These are phyloP conservation scores for Martiniozyma asiatica DNA, from an alignment of 1,139 yeast species.

Conservation along the genomic window DNA sequence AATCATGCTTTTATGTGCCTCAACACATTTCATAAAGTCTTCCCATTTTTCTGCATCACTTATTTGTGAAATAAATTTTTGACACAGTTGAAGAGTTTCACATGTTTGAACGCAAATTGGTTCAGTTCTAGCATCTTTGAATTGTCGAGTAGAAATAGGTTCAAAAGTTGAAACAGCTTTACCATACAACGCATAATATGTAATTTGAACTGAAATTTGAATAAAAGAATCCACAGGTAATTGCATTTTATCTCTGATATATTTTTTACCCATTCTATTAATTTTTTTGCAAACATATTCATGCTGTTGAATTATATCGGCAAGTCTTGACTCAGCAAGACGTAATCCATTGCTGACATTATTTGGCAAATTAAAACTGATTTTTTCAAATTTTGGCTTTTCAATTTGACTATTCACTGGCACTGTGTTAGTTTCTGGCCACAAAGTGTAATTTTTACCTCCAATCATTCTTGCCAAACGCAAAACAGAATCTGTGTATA, in stretches of 20 bases:
- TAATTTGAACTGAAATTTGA: constrained; percentile 57
- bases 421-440: constrained; percentile 30
- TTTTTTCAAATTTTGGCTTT: constrained; percentile 32
- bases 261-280: constrained; percentile 29
- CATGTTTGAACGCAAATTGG: constrained; percentile 54
- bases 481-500: constrained; percentile 61
- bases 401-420: constrained; percentile 24
- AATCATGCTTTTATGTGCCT: constrained; percentile 36
- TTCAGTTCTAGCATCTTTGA: constrained; percentile 58
- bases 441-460: constrained; percentile 57
- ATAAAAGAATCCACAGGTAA: constrained; percentile 55
- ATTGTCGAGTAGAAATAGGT: constrained; percentile 61
- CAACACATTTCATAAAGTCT: constrained; percentile 39
- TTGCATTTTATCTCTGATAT: constrained; percentile 36
- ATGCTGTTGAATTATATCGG: constrained; percentile 66
- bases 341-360: constrained; percentile 39
- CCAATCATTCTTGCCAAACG: constrained; percentile 62
- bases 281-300: constrained; percentile 32
- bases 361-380: constrained; percentile 40
- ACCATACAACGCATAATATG: constrained; percentile 66
- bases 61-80: constrained; percentile 45
- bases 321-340: constrained; percentile 62
- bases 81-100: constrained; percentile 40
- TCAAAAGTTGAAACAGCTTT: constrained; percentile 55
- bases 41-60: constrained; percentile 35